Evolutionary conservation across 2,329 filamentous ascomycete species (phyloP).

Genomic region (Kalaharituber pfeilii): DNA sequence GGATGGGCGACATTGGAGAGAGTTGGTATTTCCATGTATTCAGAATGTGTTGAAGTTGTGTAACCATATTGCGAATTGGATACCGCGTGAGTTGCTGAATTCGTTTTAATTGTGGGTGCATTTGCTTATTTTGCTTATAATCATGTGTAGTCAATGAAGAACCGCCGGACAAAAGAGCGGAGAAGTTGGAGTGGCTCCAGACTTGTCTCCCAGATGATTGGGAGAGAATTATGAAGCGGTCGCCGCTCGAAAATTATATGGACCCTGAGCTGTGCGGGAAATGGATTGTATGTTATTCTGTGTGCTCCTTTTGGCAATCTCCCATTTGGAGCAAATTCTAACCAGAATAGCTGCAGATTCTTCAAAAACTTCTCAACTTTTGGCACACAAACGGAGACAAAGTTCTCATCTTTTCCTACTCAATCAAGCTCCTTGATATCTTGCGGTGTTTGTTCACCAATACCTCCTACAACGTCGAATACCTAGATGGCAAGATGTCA

Average conservation of each 20-base stretch:
- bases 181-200: conserved; percentile 56
- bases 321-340: not conserved
- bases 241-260: conserved; percentile 62
- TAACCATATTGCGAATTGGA: conserved; percentile 78
- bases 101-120: not conserved
- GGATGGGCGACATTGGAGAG: conserved; percentile 51
- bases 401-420: conserved; percentile 88
- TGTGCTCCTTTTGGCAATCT: not conserved
- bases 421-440: conserved; percentile 67
- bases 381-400: conserved; percentile 88
- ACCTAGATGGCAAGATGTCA: conserved; percentile 61
- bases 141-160: conserved; percentile 35
- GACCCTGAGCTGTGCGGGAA: conserved; percentile 91
- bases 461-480: conserved; percentile 79
- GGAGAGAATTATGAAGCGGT: conserved; percentile 53
- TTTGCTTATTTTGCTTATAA: not conserved
- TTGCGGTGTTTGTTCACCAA: conserved; percentile 70
- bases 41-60: conserved; percentile 68
- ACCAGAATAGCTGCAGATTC: conserved; percentile 34
- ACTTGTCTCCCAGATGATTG: conserved; percentile 58
- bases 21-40: conserved; percentile 71
- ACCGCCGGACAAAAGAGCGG: conserved; percentile 52
- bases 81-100: conserved; percentile 47
- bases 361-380: conserved; percentile 70
- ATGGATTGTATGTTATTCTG: conserved; percentile 40